These are phyloP conservation scores for Tuber borchii DNA, from an alignment of 495 filamentous ascomycete species.

Conservation along the genomic window DNA sequence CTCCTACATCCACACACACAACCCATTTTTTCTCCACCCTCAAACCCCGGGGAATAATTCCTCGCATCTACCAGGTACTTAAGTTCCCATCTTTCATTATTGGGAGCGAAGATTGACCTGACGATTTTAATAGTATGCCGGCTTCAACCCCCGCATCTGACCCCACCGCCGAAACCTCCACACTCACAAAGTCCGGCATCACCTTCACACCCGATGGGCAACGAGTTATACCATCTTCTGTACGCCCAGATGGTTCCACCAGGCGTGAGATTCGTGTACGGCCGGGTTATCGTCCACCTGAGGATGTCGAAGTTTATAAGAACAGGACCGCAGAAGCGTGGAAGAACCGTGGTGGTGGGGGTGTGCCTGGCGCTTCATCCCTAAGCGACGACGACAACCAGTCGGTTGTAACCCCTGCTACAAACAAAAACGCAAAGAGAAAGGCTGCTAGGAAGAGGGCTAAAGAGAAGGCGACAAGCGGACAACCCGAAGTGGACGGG, in stretches of 20 bases:
- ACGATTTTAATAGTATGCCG: slow-evolving; percentile 6
- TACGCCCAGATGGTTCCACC: slow-evolving; percentile 77
- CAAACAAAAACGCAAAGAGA: slow-evolving; percentile 90
- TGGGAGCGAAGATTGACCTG: slow-evolving; percentile 2
- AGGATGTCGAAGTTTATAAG: slow-evolving; percentile 95
- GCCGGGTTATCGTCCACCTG: slow-evolving; percentile 87
- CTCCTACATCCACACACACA: background rate
- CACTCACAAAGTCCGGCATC: slow-evolving; percentile 66
- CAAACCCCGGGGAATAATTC: background rate
- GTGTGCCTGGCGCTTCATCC: slow-evolving; percentile 72
- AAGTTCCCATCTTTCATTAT: slow-evolving; percentile 14
- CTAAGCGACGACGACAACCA: slow-evolving; percentile 49
- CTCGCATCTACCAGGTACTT: background rate
- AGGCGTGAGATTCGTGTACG: slow-evolving; percentile 87
- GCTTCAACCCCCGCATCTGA: slow-evolving; percentile 21
- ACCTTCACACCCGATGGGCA: slow-evolving; percentile 68
- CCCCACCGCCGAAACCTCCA: slow-evolving; percentile 38
- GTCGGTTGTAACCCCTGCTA: slow-evolving; percentile 41
- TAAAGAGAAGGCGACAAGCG: slow-evolving; percentile 49
- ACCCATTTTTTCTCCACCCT: background rate
- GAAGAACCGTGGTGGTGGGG: slow-evolving; percentile 69
- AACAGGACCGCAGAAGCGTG: slow-evolving; percentile 82
- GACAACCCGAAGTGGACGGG: slow-evolving; percentile 41
- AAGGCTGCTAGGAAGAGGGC: slow-evolving; percentile 84
- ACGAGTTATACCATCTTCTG: slow-evolving; percentile 78